Percentiles rank a stretch among this genome's conserved stretches.
Evolutionary conservation across 2,329 filamentous ascomycete genomes (phyloP).

Genomic region (Plectosphaerella cucumerina): DNA sequence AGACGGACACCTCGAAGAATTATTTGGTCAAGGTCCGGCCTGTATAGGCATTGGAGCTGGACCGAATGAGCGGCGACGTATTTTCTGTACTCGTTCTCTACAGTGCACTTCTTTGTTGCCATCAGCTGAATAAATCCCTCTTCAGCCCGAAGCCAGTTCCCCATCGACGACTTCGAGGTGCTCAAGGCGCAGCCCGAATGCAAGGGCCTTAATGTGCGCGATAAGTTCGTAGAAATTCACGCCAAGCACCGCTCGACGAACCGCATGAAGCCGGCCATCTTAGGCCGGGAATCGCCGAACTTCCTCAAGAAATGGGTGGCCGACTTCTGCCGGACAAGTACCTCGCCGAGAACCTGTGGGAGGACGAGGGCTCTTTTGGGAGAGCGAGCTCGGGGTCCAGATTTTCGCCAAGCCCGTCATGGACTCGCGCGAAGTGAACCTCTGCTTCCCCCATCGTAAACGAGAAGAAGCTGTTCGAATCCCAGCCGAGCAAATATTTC

Average conservation of each 20-base stretch:
- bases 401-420: constrained; percentile 89
- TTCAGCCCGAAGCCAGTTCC: constrained; percentile 87
- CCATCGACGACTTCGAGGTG: constrained; percentile 82
- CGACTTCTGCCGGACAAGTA: constrained; percentile 81
- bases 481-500: constrained; percentile 80
- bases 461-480: constrained; percentile 73
- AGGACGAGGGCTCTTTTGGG: constrained; percentile 45
- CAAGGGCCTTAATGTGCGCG: constrained; percentile 76
- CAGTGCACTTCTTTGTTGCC: too few species aligned
- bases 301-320: constrained; percentile 78
- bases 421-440: constrained; percentile 74
- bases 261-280: constrained; percentile 83
- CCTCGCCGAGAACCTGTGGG: constrained; percentile 57
- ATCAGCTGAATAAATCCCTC: constrained; percentile 84
- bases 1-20: too few species aligned
- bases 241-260: constrained; percentile 88
- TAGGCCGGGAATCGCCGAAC: constrained; percentile 79
- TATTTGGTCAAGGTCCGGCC: too few species aligned
- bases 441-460: constrained; percentile 84
- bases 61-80: too few species aligned
- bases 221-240: constrained; percentile 92
- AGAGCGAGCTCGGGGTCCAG: constrained; percentile 56
- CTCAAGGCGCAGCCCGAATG: constrained; percentile 78
- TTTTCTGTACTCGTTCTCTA: too few species aligned
- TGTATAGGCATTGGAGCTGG: too few species aligned